These are phyloP conservation scores for Oryza punctata DNA, from an alignment of 176 grass and related monocot genomes.

Conservation along the genomic window DNA sequence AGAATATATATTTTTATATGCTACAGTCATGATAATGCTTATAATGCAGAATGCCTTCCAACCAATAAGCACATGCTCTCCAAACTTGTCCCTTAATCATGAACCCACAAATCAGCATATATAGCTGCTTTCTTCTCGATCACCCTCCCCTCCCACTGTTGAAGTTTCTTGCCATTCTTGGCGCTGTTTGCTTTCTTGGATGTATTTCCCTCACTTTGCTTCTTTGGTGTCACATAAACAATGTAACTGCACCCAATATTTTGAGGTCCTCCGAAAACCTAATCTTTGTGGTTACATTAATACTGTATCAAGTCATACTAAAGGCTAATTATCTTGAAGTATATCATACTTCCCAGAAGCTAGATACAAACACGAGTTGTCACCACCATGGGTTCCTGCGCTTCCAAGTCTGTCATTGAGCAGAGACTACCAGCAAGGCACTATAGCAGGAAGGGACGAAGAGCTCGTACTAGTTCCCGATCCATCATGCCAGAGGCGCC, in stretches of 20 bases:
- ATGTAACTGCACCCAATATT: too few species aligned
- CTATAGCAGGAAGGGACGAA: conserved; percentile 41
- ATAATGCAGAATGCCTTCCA: conserved; percentile 23
- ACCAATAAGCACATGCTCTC: conserved; percentile 39
- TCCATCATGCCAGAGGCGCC: conserved; percentile 48
- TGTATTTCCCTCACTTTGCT: background rate
- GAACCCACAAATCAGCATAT: conserved; percentile 25
- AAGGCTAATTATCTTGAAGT: background rate
- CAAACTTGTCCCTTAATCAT: conserved; percentile 34
- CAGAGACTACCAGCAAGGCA: conserved; percentile 40
- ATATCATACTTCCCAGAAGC: conserved; percentile 1
- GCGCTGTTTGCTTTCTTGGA: background rate
- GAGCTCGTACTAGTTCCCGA: conserved; percentile 18
- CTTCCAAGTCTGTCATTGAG: conserved; percentile 50
- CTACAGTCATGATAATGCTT: background rate
- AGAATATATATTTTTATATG: background rate
- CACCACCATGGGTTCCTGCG: conserved; percentile 61
- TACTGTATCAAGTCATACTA: background rate
- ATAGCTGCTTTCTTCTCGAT: conserved; percentile 2
- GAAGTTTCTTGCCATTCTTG: background rate
- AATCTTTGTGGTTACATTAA: conserved; percentile 1
- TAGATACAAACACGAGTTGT: background rate
- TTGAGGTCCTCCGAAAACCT: conserved; percentile 3
- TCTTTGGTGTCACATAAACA: background rate
- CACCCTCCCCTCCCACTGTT: background rate